phyloP scores from a whole-genome alignment of 257 asterid species.

The Buddleja alternifolia region DNA sequence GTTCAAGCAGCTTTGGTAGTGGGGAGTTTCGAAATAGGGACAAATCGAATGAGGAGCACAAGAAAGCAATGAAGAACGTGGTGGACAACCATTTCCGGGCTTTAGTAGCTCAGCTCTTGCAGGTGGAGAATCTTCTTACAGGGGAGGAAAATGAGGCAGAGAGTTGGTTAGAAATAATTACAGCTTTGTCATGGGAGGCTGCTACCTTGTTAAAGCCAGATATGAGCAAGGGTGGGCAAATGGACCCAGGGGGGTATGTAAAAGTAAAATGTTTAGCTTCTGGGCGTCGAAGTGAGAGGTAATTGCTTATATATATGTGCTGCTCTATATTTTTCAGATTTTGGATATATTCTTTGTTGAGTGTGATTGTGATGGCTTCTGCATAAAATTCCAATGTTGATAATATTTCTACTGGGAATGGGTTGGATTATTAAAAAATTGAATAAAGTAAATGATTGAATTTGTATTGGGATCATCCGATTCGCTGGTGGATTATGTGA shows the following conservation, averaged over 20 bases:
- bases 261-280: conserved; percentile 93
- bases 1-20: conserved; percentile 79
- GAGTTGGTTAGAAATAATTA: conserved; percentile 91
- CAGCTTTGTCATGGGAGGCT: conserved; percentile 95
- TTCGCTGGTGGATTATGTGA: too few relatives aligned
- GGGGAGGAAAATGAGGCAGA: conserved; percentile 79
- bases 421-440: not conserved
- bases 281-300: conserved; percentile 91
- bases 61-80: conserved; percentile 75
- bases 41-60: conserved; percentile 86
- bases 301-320: conserved; percentile 29
- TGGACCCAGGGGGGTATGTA: conserved; percentile 96
- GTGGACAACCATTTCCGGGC: conserved; percentile 96
- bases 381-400: conserved; percentile 16
- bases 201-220: conserved; percentile 90
- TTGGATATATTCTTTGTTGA: conserved; percentile 15
- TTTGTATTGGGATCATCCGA: too few relatives aligned
- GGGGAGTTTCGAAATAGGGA: conserved; percentile 82
- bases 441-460: not conserved
- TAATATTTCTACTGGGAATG: conserved; percentile 13
- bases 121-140: conserved; percentile 78
- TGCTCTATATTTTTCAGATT: conserved; percentile 23
- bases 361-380: conserved; percentile 7
- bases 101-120: conserved; percentile 89
- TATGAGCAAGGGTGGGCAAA: conserved; percentile 89